phyloP scores from a whole-genome alignment of 2,329 filamentous ascomycete genomes.

The Exophiala viscosa region DNA sequence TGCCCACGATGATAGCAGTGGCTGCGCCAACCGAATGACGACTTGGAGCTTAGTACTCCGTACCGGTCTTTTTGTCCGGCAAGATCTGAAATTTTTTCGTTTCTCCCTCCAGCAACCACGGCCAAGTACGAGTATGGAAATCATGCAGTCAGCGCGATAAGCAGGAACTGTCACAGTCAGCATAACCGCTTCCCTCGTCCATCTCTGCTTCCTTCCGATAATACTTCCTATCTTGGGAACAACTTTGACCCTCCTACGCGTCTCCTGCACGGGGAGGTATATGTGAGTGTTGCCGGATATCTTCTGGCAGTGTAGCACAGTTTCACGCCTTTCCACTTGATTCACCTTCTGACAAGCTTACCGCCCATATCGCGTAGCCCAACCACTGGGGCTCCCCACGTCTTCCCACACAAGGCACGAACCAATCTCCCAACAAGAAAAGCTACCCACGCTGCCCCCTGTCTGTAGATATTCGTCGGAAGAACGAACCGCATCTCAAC shows the following conservation, averaged over 20 bases:
- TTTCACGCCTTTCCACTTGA: background rate
- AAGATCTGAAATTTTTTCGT: background rate
- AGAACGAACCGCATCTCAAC: background rate
- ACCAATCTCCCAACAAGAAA: background rate
- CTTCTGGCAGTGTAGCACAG: no score
- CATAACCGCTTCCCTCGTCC: background rate
- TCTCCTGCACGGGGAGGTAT: no score
- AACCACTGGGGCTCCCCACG: background rate
- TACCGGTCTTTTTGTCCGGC: background rate
- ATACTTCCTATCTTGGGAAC: no score
- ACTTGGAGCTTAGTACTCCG: background rate
- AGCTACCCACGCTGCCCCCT: no score
- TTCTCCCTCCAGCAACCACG: background rate
- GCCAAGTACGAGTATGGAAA: background rate
- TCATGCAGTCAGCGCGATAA: background rate
- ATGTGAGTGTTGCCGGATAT: no score
- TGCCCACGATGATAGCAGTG: background rate
- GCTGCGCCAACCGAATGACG: background rate
- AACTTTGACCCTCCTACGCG: no score
- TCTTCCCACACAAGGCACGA: background rate
- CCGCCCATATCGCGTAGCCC: background rate
- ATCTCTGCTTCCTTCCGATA: background rate
- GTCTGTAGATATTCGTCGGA: background rate
- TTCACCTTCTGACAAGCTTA: slow-evolving; percentile 2
- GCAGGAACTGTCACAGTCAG: background rate